These are phyloP conservation scores for Plasmodium knowlesi DNA, from an alignment of 169 alveolate species.

Conservation along the genomic window DNA sequence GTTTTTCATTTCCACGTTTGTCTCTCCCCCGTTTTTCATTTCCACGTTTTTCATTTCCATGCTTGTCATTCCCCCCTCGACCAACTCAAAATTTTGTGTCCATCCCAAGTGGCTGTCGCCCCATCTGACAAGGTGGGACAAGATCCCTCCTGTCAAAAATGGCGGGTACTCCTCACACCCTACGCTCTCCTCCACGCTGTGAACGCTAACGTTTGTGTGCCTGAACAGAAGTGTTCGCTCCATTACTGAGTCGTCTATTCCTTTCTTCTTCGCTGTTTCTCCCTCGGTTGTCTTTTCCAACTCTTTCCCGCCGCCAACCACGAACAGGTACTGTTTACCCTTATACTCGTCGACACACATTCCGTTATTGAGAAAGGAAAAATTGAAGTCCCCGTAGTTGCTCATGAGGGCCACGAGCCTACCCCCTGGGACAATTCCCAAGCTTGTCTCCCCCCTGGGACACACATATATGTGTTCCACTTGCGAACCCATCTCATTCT, in stretches of 20 bases:
- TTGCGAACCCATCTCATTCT: neutral
- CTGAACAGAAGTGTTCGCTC: conserved; percentile 9
- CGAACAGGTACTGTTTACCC: conserved; percentile 10
- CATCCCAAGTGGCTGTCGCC: neutral
- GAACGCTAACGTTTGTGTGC: conserved; percentile 7
- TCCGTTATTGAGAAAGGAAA: conserved; percentile 27
- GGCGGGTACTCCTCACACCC: neutral
- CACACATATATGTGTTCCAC: neutral
- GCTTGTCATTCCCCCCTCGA: neutral
- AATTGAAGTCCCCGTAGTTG: conserved; percentile 25
- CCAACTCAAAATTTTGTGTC: neutral
- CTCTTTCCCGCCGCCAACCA: neutral
- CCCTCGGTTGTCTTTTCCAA: neutral
- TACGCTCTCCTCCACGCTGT: neutral
- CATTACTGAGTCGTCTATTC: too few relatives aligned
- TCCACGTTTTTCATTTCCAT: neutral
- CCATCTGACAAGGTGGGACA: neutral
- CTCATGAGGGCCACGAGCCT: conserved; percentile 5
- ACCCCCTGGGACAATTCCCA: neutral
- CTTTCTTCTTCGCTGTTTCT: too few relatives aligned
- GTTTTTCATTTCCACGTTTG: too few relatives aligned
- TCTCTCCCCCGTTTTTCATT: neutral
- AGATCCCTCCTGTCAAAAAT: neutral
- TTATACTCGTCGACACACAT: conserved; percentile 7
- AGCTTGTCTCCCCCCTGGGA: neutral